Conservation (phyloP, 2,329 filamentous ascomycete species). For the Aspergillus caelatus region DNA sequence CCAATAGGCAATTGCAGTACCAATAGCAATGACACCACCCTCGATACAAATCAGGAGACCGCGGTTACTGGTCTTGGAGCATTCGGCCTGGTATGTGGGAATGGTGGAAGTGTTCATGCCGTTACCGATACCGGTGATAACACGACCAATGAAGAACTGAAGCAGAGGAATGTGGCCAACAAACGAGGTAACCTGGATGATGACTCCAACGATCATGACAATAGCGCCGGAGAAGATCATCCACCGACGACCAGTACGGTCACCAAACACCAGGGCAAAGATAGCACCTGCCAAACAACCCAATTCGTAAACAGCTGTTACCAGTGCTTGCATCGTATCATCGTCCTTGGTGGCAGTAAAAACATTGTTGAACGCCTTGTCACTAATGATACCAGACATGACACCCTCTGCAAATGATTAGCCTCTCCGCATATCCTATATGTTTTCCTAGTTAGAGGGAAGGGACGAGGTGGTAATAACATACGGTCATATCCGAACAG, state of each 20-base stretch:
- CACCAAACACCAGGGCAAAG: conserved; percentile 39
- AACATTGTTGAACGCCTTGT: conserved; percentile 34
- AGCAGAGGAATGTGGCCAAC: conserved; percentile 40
- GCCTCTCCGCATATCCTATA: background rate
- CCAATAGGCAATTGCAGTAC: conserved; percentile 57
- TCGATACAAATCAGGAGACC: conserved; percentile 65
- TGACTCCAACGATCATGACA: conserved; percentile 50
- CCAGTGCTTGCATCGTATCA: conserved; percentile 41
- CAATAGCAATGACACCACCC: conserved; percentile 56
- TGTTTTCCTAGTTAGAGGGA: background rate
- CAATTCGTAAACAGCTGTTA: conserved; percentile 37
- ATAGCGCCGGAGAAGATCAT: conserved; percentile 61
- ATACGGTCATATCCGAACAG: conserved; percentile 62
- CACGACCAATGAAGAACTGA: conserved; percentile 57
- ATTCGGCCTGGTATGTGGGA: conserved; percentile 58
- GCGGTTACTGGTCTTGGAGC: conserved; percentile 58
- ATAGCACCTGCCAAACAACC: conserved; percentile 43
- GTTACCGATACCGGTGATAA: conserved; percentile 57
- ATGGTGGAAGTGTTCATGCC: conserved; percentile 60
- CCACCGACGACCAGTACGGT: conserved; percentile 41
- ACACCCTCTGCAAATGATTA: conserved; percentile 34
- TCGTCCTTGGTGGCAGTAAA: conserved; percentile 40
- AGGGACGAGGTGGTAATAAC: conserved; percentile 15
- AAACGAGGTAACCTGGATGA: conserved; percentile 41
- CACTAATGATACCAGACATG: conserved; percentile 43